phyloP scores from a whole-genome alignment of 1,284 basidiomycete genomes.

The Lignosus rhinocerotis region DNA sequence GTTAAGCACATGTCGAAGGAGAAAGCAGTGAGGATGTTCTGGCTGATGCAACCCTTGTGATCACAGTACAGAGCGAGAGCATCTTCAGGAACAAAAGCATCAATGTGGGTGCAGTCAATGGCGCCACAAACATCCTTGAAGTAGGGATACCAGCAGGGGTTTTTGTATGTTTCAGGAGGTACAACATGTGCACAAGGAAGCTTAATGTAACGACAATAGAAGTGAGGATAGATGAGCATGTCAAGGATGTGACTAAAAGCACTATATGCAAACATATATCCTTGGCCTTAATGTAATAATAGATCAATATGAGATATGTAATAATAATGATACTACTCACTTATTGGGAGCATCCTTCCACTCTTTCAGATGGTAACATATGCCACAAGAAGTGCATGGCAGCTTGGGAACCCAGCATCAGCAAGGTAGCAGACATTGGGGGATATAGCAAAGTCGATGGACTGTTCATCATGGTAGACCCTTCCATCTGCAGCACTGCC shows the following conservation, averaged over 20 bases:
- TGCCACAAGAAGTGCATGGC: no score
- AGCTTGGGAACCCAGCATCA: no score
- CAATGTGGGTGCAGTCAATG: neutral
- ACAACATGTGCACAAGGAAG: neutral
- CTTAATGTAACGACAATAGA: neutral
- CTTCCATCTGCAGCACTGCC: neutral
- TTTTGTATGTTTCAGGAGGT: neutral
- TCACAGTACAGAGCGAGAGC: neutral
- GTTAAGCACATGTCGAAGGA: neutral
- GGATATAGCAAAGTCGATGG: no score
- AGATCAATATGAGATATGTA: no score
- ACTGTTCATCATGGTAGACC: no score
- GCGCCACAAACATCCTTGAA: neutral
- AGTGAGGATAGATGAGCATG: neutral
- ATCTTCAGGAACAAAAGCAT: neutral
- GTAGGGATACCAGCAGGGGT: neutral
- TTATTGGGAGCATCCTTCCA: no score
- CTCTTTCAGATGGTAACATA: no score
- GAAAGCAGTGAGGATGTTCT: neutral
- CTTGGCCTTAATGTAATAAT: no score
- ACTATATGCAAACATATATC: no score
- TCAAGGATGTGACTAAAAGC: no score
- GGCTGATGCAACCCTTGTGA: neutral
- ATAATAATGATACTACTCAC: no score
- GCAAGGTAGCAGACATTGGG: no score